Conservation (phyloP, 441 rosid genomes). For the Pelargonium myrrhifolium region DNA sequence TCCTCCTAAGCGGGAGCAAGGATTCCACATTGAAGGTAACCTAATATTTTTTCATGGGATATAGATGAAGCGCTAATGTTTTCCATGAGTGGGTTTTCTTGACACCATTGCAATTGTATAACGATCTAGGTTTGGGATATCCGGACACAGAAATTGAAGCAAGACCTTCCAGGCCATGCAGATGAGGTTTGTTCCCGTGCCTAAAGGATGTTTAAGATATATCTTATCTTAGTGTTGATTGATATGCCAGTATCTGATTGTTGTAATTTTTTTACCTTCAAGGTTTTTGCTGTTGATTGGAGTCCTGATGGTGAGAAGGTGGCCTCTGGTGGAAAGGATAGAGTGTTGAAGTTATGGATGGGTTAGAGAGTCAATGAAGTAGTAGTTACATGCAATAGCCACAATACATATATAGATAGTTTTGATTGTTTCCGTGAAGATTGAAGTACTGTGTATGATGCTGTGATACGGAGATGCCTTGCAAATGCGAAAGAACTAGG, state of each 20-base stretch:
- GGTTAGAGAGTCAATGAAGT: slow-evolving; percentile 27
- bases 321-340: slow-evolving; percentile 89
- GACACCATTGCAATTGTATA: not conserved
- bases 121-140: slow-evolving; percentile 71
- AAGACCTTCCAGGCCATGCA: slow-evolving; percentile 95
- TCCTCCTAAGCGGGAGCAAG: slow-evolving; percentile 95
- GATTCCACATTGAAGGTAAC: slow-evolving; percentile 92
- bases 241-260: slow-evolving; percentile 1
- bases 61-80: not conserved
- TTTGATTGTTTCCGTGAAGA: not conserved
- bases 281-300: slow-evolving; percentile 96
- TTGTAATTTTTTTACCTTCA: not conserved
- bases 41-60: not conserved
- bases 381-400: not conserved
- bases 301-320: slow-evolving; percentile 99
- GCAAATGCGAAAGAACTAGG: not conserved
- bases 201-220: not conserved
- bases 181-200: slow-evolving; percentile 54
- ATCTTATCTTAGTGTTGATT: not conserved
- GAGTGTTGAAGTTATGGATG: slow-evolving; percentile 89
- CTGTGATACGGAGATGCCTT: not conserved
- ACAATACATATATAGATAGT: slow-evolving; percentile 1
- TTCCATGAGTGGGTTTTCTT: not conserved
- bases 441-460: not conserved
- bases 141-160: slow-evolving; percentile 65